Conservation (phyloP, 257 asterid genomes). For the Capsicum baccatum region DNA sequence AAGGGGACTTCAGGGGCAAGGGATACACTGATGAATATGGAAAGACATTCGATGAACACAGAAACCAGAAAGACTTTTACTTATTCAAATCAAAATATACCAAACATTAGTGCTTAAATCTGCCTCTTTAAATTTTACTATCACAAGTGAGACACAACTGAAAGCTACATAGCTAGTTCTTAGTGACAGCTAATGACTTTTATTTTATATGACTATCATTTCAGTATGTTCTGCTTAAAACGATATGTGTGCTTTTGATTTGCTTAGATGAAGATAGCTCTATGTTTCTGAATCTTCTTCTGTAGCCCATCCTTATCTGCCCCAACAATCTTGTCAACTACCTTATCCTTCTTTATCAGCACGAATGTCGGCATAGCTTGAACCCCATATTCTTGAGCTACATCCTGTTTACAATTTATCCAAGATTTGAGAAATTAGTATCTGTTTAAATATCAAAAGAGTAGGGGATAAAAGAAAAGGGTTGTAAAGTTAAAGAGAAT, state of each 20-base stretch:
- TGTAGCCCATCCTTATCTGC: conserved; percentile 31
- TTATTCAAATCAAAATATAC: conserved; percentile 11
- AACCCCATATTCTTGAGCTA: conserved; percentile 39
- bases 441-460: neutral
- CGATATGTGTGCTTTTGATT: neutral
- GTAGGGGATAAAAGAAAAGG: neutral
- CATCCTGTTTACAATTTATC: conserved; percentile 33
- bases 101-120: neutral
- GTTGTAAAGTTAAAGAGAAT: neutral
- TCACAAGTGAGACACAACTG: neutral
- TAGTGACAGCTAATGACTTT: neutral
- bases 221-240: neutral
- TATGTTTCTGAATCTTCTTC: conserved; percentile 26
- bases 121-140: neutral
- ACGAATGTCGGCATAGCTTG: conserved; percentile 48
- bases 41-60: neutral
- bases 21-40: neutral
- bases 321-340: conserved; percentile 34
- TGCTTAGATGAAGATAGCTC: neutral
- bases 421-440: neutral
- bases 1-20: neutral
- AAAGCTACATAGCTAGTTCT: neutral
- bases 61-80: neutral
- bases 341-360: conserved; percentile 38
- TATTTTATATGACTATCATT: neutral